Evolutionary conservation across 192 early-diverging fungal species (phyloP), one percentile per base, ranked within the genome.

Genomic region (Bifiguratus adelaidae): DNA sequence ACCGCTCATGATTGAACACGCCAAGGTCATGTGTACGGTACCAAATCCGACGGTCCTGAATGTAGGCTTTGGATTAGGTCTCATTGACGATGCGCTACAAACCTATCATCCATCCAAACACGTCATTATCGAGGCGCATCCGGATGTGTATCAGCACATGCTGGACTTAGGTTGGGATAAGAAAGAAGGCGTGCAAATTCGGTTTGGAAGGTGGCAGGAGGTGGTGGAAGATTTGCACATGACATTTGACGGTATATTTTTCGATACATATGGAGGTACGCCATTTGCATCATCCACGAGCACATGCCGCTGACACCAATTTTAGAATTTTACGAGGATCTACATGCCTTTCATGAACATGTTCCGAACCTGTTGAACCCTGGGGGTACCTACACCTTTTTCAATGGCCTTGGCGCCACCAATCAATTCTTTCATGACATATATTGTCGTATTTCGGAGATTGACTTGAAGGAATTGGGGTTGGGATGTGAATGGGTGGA

Each of bases 391-490:
- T 98, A 98, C 63, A 84, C 86, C 26, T 98, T 83, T 57, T 98
- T 98, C 61, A 96, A 98, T 47, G 95, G 95, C 3, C 61, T 95
- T 7, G 88, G 88, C 7, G 91, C 90, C 27, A 89, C 86, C 20
- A 94, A 96, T 64, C 73, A 81, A 52, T 90, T 96, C 57, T 98
- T 98, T 71, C 91, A 98, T 67, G 92, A 95, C 42, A 91, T 98
- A 4, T 88, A 88, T 40, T 92, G 92, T 59, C 60, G 77, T 30
- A 75, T 98, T 28, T 88, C 81, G 0, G 83, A 86, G 37, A 61
- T 85, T 0, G 92, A 98, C 57, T 59, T 96, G 57, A 53, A 55
- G 20, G 85, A 84, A 7, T 73, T 90, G 38, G 91, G 92, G 13
- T 63, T 98, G 2, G 53, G 56, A n/a, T 85, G 79, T 0, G 71